Evolutionary conservation across 179 eudicot genomes (phyloP), one percentile per base, ranked within the genome.

Genomic region (Spinacia oleracea): DNA sequence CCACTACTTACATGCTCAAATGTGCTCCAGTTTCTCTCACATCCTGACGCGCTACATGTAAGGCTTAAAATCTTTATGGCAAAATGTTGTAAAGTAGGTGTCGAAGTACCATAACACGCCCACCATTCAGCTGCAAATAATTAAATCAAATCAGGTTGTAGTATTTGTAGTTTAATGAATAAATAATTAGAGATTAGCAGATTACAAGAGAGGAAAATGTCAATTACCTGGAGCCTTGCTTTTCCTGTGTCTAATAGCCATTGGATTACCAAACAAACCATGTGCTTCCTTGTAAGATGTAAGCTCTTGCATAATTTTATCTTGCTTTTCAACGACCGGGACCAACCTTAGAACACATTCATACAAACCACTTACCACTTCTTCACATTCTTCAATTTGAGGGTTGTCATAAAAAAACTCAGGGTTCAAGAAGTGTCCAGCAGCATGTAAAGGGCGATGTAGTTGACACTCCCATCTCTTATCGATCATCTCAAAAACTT

Each of bases 391-490:
- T 15, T 23, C 38, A 55, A 78, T 45, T 1, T 55, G 27, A 0
- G 31, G 9, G 31, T 43, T 58, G 4, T 27, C 45, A 78, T 69
- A 70, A 45, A 5, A 58, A 1, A 40, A 18, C 5, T 69, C 18
- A 0, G 70, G 76, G 6, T 71, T 78, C 12, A 70, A 9, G 7
- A 8, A 43, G 34, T 58, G 50, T 31, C 34, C 62, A 0, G 8
- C 46, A 6, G 60, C 70, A 78, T 78, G 70, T 10, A 70, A 56
- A 56, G 76, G 75, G 1, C 31, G 43, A 59, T 78, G 81, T 12
- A 70, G 27, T 31, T 78, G 70, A 31, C 60, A 43, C 15, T 70
- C 69, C 60, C 48, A 78, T n/a, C n/a, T 20, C 80, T 25, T 45
- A 59, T 59, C 60, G 45, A 58, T 70, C 10, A 69, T 38, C 34